Percentiles rank a stretch among this genome's conserved stretches.
Conservation (phyloP, 169 alveolate genomes). For the Cryptosporidium viatorum region DNA sequence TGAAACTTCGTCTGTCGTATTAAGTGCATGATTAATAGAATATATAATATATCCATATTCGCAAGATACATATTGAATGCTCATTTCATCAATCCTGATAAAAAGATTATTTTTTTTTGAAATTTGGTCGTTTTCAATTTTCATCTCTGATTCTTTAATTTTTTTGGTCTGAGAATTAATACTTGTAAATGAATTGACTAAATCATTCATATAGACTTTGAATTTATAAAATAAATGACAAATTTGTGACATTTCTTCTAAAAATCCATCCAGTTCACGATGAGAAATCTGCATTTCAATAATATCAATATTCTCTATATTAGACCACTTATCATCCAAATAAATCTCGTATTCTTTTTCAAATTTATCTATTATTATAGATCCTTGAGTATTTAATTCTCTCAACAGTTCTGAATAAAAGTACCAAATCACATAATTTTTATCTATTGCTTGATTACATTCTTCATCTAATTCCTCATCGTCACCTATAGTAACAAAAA, state of each 20-base stretch:
- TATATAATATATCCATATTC: constrained; percentile 57
- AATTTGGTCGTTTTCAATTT: not conserved
- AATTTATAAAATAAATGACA: constrained; percentile 44
- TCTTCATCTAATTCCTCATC: not conserved
- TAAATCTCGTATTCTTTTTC: constrained; percentile 33
- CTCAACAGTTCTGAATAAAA: constrained; percentile 24
- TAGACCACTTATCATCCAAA: constrained; percentile 49
- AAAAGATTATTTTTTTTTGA: not conserved
- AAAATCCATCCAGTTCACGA: constrained; percentile 58
- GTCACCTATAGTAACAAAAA: constrained; percentile 7
- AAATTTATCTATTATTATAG: constrained; percentile 42
- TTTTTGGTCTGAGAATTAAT: not conserved
- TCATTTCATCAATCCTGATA: constrained; percentile 37
- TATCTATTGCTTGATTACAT: not conserved
- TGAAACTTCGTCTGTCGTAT: constrained; percentile 40
- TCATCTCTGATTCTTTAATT: not conserved
- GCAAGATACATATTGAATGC: constrained; percentile 60
- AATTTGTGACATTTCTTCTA: constrained; percentile 46
- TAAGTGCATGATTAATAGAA: constrained; percentile 62
- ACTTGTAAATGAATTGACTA: constrained; percentile 20
- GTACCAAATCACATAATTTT: constrained; percentile 3
- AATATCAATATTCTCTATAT: constrained; percentile 13
- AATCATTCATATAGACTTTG: constrained; percentile 45
- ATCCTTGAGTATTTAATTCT: constrained; percentile 53
- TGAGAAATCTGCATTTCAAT: constrained; percentile 52